Evolutionary conservation across 768 basidiomycete species (phyloP), one percentile per base, ranked within the genome.

Genomic region (Suillus bovinus): DNA sequence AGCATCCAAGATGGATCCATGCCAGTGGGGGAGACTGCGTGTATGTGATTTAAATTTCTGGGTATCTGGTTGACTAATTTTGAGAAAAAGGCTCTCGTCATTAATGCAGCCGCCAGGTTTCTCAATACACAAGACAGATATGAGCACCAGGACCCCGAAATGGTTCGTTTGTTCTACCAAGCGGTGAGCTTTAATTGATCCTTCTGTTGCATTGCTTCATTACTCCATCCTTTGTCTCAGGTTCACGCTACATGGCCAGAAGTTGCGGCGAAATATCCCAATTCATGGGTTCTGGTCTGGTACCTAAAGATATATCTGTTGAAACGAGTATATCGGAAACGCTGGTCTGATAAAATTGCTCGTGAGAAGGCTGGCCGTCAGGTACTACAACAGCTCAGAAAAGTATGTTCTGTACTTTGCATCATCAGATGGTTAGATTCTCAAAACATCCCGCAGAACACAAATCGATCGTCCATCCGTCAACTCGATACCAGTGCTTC

Each of bases 321-420:
- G 42, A 59, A 41, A 27, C 49, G 50, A 29, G 58, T 59, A 31
- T 59, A 31, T 17, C 44, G 27, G 13, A 59, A 59, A 55, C 22
- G 24, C 5, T 38, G 22, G 34, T 3, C 9, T 27, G 54, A 55
- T 3, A 38, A 38, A 27, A 3, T 38, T 14, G 33, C 53, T 36
- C 31, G 50, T 52, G 50, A 52, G 31, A 52, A 3, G 50, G 31
- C 29, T 52, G 6, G 0, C 20, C 11, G 16, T 5, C 54, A 39
- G n/a, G n/a, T n/a, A 56, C 10, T 36, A 17, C 22, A 17, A 16
- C 54, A 1, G 24, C 22, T 6, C 27, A 29, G 20, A 13, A 27
- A 20, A 20, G 55, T 56, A 56, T 29, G 55, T 6, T n/a, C 54
- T 39, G 54, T 17, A 17, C 36, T 56, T 56, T 39, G 20, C 4